Evolutionary conservation across 106 monocot genomes (phyloP), one percentile per base, ranked within the genome.

Genomic region (Dioscorea alata): DNA sequence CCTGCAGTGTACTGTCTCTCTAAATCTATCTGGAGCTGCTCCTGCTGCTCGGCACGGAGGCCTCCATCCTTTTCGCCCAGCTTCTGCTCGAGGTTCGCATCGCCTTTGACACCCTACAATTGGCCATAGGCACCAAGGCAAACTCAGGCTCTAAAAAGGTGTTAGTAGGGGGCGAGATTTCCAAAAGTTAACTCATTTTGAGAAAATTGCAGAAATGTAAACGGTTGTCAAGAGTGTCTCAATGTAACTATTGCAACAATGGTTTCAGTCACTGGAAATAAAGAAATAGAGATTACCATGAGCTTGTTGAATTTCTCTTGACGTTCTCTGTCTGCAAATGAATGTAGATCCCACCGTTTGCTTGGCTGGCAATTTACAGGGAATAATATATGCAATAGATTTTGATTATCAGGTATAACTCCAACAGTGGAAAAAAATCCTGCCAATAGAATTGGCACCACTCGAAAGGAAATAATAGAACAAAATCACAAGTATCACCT

Each of bases 261-360:
- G 28, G 28, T 28, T 28, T 42, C 42, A 42, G 1, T 10, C 6
- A 42, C 9, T 42, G 42, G 35, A 33, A 64, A 23, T 70, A 22
- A 60, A 54, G 42, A 19, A 28, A 22, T 23, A 25, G 70, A 59
- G 63, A 58, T 89, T 86, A 97, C 97, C 97, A 97, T 97, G 87
- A 97, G 97, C 61, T 92, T 97, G 72, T 97, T 97, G 75, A 92
- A 97, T 66, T 97, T 97, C 72, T 97, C 97, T 68, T 97, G 97
- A 7, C 97, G 84, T 31, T 92, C 97, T 59, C 74, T 77, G 42
- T 97, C 92, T 31, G 84, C 18, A 74, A 97, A 97, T 49, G 92
- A 64, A 50, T 89, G 82, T 18, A 70, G 31, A 49, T 92, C 88
- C 97, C 92, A 97, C 24, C 76, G 89, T 53, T 73, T 82, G 54